Percentiles rank a stretch among this genome's conserved stretches.
phyloP scores from a whole-genome alignment of 2,329 filamentous ascomycete species.

The Venturia pyrina region DNA sequence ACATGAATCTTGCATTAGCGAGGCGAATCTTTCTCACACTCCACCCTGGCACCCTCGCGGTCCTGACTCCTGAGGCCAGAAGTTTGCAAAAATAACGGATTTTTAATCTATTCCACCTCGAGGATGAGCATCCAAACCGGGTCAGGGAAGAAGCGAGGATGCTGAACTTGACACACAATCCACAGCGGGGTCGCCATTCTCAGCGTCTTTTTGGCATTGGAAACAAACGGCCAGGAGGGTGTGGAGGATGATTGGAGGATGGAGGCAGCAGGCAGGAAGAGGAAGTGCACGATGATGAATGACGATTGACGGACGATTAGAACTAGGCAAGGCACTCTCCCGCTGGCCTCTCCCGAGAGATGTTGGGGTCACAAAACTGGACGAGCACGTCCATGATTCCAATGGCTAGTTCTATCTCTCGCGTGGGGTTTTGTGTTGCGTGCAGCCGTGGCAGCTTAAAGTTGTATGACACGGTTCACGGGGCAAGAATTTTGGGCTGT shows the following conservation, averaged over 20 bases:
- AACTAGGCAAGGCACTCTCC: neutral
- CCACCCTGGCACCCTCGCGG: neutral
- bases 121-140: neutral
- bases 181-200: neutral
- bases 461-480: too few relatives aligned
- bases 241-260: neutral
- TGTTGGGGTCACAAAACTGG: too few relatives aligned
- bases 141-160: neutral
- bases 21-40: neutral
- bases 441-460: too few relatives aligned
- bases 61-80: neutral
- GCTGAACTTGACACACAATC: neutral
- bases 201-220: neutral
- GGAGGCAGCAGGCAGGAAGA: neutral
- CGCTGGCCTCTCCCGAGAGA: neutral
- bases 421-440: neutral
- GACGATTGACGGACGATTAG: neutral
- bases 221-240: neutral
- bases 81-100: neutral
- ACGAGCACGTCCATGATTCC: neutral
- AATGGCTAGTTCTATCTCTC: neutral
- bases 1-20: slow-evolving; percentile 1
- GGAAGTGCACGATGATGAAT: neutral
- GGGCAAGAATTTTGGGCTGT: neutral
- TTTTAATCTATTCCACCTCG: neutral